These are phyloP conservation scores for Trebouxiophyceae sp. DNA, from an alignment of 163 green algal species.

Conservation along the genomic window DNA sequence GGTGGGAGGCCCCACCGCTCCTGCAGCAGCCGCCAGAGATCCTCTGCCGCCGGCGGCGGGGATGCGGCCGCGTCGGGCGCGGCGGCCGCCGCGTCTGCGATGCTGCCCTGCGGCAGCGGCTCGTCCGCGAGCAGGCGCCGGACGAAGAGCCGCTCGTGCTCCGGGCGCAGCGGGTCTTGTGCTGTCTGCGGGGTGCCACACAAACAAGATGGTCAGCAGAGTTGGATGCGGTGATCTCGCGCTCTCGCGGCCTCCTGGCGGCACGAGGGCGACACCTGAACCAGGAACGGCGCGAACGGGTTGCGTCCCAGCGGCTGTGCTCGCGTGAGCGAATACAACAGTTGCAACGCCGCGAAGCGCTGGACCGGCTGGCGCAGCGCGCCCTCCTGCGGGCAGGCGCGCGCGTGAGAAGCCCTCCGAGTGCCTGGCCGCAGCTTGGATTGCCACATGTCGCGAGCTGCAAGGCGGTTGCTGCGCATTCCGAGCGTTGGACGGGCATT, in stretches of 20 bases:
- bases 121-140: neutral
- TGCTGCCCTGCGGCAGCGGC: neutral
- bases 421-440: too few species aligned
- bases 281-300: conserved; percentile 5
- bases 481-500: too few species aligned
- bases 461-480: too few species aligned
- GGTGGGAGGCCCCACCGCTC: too few species aligned
- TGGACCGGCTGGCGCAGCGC: conserved; percentile 1
- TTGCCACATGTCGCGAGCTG: too few species aligned
- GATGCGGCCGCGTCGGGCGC: too few species aligned
- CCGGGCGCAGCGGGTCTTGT: neutral
- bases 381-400: conserved; percentile 5
- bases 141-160: neutral
- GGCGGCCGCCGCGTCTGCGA: too few species aligned
- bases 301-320: neutral
- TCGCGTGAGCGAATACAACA: neutral
- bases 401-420: too few species aligned
- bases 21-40: too few species aligned
- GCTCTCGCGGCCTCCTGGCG: neutral
- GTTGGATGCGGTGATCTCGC: neutral
- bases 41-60: too few species aligned
- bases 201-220: neutral
- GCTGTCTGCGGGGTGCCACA: neutral
- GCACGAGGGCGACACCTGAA: conserved; percentile 1
- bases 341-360: conserved; percentile 3